phyloP scores from a whole-genome alignment of 345 rosid genomes.

The Physaria fendleri region DNA sequence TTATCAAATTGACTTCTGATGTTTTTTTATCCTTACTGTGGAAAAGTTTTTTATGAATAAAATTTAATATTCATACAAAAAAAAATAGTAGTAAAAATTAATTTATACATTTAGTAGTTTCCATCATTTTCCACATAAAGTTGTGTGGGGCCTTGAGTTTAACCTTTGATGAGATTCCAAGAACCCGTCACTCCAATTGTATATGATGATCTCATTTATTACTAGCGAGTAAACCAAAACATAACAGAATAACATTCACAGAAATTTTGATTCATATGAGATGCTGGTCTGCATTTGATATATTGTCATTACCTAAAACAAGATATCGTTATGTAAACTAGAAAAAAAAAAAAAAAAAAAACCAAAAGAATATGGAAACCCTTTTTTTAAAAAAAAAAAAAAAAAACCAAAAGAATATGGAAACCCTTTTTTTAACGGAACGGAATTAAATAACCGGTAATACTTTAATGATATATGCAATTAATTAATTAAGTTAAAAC shows the following conservation, averaged over 20 bases:
- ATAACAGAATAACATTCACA: neutral
- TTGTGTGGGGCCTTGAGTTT: neutral
- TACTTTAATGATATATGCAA: no score
- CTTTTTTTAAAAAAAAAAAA: no score
- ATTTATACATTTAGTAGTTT: constrained; percentile 8
- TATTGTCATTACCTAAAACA: neutral
- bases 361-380: no score
- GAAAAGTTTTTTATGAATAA: no score
- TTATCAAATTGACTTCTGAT: no score
- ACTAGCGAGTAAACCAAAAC: neutral
- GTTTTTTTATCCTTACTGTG: no score
- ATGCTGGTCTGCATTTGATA: neutral
- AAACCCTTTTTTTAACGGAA: no score
- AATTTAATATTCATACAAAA: no score
- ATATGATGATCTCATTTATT: neutral
- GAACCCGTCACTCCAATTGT: neutral
- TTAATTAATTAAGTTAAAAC: neutral
- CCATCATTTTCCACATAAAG: constrained; percentile 10
- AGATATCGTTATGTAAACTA: neutral
- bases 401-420: no score
- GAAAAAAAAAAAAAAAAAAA: no score
- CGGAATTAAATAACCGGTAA: neutral
- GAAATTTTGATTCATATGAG: neutral
- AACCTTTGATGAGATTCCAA: constrained; percentile 8
- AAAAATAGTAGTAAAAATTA: no score